Percentiles rank a stretch among this genome's conserved stretches.
phyloP scores from a whole-genome alignment of 768 basidiomycete species.

The Tremella mesenterica region DNA sequence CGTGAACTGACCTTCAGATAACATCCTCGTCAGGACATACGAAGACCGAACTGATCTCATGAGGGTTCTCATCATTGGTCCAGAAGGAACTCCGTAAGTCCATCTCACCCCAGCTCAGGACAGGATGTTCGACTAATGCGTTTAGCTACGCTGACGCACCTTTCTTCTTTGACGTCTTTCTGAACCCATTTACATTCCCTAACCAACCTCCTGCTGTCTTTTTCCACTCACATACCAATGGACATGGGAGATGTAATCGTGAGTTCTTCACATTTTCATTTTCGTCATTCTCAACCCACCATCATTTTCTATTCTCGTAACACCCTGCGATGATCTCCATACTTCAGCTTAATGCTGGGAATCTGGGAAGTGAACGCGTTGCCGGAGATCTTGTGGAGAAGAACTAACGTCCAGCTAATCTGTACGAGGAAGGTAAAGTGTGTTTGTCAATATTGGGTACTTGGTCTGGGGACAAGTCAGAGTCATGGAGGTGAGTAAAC shows the following conservation, averaged over 20 bases:
- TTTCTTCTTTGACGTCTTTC: slow-evolving; percentile 85
- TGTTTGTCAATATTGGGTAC: background rate
- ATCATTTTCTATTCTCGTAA: too few species aligned
- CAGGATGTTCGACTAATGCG: background rate
- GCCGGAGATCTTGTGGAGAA: background rate
- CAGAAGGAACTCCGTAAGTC: slow-evolving; percentile 70
- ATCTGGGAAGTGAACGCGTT: background rate
- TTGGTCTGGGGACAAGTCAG: slow-evolving; percentile 57
- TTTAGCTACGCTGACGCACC: slow-evolving; percentile 71
- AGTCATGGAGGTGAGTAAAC: slow-evolving; percentile 61
- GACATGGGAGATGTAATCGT: slow-evolving; percentile 68
- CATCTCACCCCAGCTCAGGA: background rate
- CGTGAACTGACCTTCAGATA: slow-evolving; percentile 50
- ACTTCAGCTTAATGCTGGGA: background rate
- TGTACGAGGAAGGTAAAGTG: slow-evolving; percentile 50
- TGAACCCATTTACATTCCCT: slow-evolving; percentile 58
- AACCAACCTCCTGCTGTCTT: slow-evolving; percentile 67
- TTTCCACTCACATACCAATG: slow-evolving; percentile 90
- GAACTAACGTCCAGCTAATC: slow-evolving; percentile 47
- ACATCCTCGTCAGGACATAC: slow-evolving; percentile 79
- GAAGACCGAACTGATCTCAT: slow-evolving; percentile 82
- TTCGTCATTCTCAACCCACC: background rate
- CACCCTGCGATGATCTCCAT: background rate
- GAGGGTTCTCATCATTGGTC: slow-evolving; percentile 80
- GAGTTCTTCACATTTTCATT: background rate